Conservation (phyloP, 139 green algal genomes). For the Chlorella sp. region DNA sequence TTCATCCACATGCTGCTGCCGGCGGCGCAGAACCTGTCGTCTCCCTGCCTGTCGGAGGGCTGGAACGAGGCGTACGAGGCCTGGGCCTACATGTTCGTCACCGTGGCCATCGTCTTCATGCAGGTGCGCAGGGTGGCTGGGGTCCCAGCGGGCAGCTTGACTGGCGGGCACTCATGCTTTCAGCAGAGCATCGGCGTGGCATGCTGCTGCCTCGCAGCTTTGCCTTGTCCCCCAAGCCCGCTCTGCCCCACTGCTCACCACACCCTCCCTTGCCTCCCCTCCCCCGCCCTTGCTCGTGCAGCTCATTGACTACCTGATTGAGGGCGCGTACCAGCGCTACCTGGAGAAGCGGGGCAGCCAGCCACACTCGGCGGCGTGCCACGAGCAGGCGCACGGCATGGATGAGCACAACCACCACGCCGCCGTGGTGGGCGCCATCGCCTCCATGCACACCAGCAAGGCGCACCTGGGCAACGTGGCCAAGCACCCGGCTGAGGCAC, state of each 20-base stretch:
- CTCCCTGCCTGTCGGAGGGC: slow-evolving; percentile 45
- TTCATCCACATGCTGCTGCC: slow-evolving; percentile 42
- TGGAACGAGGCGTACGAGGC: slow-evolving; percentile 46
- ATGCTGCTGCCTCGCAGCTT: too few species aligned
- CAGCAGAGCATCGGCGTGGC: too few species aligned
- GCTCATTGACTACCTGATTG: slow-evolving; percentile 34
- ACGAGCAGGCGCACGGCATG: not conserved
- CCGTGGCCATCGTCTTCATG: slow-evolving; percentile 48
- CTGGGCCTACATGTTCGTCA: slow-evolving; percentile 49
- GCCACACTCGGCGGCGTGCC: not conserved
- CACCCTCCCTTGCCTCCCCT: not conserved
- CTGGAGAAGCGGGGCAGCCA: not conserved
- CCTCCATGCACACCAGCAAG: slow-evolving; percentile 10
- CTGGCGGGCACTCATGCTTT: too few species aligned
- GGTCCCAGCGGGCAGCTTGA: too few species aligned
- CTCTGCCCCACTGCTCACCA: too few species aligned
- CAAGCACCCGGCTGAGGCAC: not conserved
- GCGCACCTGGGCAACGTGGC: not conserved
- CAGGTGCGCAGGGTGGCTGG: slow-evolving; percentile 1
- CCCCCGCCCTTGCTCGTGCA: too few species aligned
- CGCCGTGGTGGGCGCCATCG: not conserved
- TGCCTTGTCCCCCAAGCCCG: too few species aligned
- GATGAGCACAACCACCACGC: slow-evolving; percentile 14
- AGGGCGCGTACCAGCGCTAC: slow-evolving; percentile 13
- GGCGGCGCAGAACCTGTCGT: slow-evolving; percentile 18